Evolutionary conservation across 1,284 basidiomycete species (phyloP).

Genomic region (Puccinia hordei): DNA sequence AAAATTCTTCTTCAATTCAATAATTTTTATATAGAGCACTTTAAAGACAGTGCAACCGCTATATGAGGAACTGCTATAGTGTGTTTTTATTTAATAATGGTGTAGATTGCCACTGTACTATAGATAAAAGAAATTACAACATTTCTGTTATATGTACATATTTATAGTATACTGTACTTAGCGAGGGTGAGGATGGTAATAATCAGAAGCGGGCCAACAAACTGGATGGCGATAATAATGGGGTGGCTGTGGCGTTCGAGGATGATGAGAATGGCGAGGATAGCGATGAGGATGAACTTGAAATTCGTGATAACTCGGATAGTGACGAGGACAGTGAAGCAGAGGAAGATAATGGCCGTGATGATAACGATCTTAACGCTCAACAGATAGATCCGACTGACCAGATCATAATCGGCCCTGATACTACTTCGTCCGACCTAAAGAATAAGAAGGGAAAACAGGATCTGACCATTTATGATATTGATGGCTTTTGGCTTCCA

Average conservation of each 20-base stretch:
- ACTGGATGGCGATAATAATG: conserved; percentile 74
- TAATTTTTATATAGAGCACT: no score
- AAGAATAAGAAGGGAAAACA: conserved; percentile 44
- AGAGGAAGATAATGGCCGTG: conserved; percentile 67
- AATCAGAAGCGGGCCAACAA: conserved; percentile 61
- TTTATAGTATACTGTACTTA: no score
- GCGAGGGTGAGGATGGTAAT: conserved; percentile 77
- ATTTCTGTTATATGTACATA: no score
- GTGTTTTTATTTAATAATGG: no score
- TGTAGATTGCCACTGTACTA: no score
- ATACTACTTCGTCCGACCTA: conserved; percentile 55
- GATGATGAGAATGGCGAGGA: conserved; percentile 75
- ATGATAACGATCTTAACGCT: conserved; percentile 63
- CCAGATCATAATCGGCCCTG: conserved; percentile 54
- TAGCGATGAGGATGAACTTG: conserved; percentile 72
- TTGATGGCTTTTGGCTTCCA: conserved; percentile 99
- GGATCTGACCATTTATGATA: conserved; percentile 77
- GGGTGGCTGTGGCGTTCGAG: conserved; percentile 90
- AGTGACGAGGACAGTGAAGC: conserved; percentile 74
- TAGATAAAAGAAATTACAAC: no score
- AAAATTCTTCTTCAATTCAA: no score
- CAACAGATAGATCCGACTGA: conserved; percentile 62
- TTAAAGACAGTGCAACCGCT: no score
- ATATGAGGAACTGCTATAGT: no score
- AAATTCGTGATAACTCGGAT: conserved; percentile 89